phyloP scores from a whole-genome alignment of 257 asterid species.

The Ajuga chamaepitys region DNA sequence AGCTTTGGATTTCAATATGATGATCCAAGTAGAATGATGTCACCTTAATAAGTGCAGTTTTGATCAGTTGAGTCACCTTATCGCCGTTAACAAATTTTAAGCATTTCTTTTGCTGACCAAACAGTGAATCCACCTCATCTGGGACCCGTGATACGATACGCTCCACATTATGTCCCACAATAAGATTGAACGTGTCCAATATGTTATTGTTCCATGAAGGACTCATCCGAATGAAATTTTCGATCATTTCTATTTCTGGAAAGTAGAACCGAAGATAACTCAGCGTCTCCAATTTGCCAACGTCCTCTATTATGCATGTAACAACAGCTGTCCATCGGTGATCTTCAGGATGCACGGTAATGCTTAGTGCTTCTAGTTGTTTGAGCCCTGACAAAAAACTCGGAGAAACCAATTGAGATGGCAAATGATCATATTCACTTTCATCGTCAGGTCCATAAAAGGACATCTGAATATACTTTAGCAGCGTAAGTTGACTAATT shows the following conservation, averaged over 20 bases:
- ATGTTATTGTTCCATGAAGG: constrained; percentile 5
- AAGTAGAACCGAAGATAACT: constrained; percentile 23
- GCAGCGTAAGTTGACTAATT: constrained; percentile 8
- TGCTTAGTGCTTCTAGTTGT: constrained; percentile 10
- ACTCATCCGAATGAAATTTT: constrained; percentile 1
- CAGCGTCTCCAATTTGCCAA: constrained; percentile 4
- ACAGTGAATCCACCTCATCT: constrained; percentile 12
- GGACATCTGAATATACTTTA: constrained; percentile 18
- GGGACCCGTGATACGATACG: constrained; percentile 23
- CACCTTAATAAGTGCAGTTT: background rate
- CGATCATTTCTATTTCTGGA: constrained; percentile 13
- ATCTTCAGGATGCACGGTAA: constrained; percentile 29
- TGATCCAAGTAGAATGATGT: constrained; percentile 29
- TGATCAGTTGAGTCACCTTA: background rate
- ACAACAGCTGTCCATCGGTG: constrained; percentile 16
- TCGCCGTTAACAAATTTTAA: constrained; percentile 22
- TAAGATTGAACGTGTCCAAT: constrained; percentile 8
- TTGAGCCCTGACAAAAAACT: constrained; percentile 17
- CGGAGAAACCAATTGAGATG: constrained; percentile 7
- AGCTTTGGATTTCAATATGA: constrained; percentile 11
- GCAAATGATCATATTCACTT: constrained; percentile 10
- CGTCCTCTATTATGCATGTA: background rate
- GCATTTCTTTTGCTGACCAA: constrained; percentile 7
- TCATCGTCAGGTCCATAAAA: constrained; percentile 28
- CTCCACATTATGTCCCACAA: constrained; percentile 24